Base-by-base conservation (phyloP, 179 eudicot species). In the Camellia oleifera region DNA sequence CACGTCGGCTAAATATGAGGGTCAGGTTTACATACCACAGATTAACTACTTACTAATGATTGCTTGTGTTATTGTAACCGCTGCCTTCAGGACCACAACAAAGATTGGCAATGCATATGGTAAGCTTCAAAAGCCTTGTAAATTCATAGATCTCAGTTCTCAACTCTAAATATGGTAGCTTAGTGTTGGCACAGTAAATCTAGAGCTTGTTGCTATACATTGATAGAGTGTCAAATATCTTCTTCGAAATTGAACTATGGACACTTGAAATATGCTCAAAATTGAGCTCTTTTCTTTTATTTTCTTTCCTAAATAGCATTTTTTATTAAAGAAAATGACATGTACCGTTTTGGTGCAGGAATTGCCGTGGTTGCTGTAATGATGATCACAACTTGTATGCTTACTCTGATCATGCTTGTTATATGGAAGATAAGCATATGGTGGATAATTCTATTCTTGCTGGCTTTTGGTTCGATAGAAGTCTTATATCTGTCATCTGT, bases 1-100 rank as follows among this genome's bases (percentile, higher is more conserved):
- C 72, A 88, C 91, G 26, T 88, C 91, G 0, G 56, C 84, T 2
- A 82, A 88, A 57, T 72, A 84, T 40, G 87, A 84, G 56, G 87
- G 91, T 15, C 91, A 88, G 20, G 87, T 88, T 65, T 88, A 88
- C 75, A 86, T 88, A 73, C 91, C 91, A 0, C 89, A 88, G 77
- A 18, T 88, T 77, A 86, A 86, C 82, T 86, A 78, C 77, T 0
- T 82, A 12, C 84, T 88, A n/a, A 88, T 88, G 91, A 4, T 88
- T 46, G 84, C 83, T 53, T 88, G 87, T 48, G 81, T 86, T 4
- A 15, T 84, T 0, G 82, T 88, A 18, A 88, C 91, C 20, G 40
- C 45, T 45, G 77, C 76, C 52, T 88, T 88, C 77, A 86, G 67
- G 60, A 80, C 83, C 77, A 86, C 89, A 15, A 77, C 77, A 42